phyloP scores from a whole-genome alignment of 139 green algal genomes.

The Ulvella scutata region DNA sequence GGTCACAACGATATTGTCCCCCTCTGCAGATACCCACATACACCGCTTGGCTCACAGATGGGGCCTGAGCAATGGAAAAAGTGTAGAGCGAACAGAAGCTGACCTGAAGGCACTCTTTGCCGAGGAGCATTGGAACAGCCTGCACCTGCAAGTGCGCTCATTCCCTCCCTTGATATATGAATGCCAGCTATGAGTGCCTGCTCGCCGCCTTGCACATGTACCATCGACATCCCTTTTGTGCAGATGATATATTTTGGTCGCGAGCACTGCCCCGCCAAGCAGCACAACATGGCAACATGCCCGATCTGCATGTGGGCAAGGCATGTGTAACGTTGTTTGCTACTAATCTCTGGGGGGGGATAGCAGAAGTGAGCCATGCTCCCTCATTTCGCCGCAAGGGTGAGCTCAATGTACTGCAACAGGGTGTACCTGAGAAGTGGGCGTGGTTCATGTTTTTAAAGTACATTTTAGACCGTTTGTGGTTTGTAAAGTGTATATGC shows the following conservation, averaged over 20 bases:
- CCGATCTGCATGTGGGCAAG: constrained; percentile 71
- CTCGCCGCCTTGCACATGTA: background rate
- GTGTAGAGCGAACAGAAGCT: constrained; percentile 66
- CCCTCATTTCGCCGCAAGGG: no score
- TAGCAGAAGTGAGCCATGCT: no score
- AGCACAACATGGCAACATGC: constrained; percentile 46
- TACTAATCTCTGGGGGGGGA: no score
- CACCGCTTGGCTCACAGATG: constrained; percentile 50
- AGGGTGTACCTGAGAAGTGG: no score
- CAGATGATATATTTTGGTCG: constrained; percentile 75
- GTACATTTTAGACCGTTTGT: no score
- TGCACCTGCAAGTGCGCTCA: constrained; percentile 21
- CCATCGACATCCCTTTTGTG: background rate
- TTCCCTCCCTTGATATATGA: background rate
- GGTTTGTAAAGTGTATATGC: no score
- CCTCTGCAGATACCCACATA: constrained; percentile 92
- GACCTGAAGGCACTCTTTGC: constrained; percentile 60
- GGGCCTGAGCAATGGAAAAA: constrained; percentile 38
- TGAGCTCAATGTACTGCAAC: no score
- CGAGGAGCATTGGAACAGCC: constrained; percentile 28
- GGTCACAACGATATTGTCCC: no score
- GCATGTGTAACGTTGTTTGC: no score
- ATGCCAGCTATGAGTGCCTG: background rate
- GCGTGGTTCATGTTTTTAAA: no score
- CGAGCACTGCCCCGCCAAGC: constrained; percentile 57